Conservation (phyloP, 2,329 filamentous ascomycete genomes). For the Hyphodiscus sp. region DNA sequence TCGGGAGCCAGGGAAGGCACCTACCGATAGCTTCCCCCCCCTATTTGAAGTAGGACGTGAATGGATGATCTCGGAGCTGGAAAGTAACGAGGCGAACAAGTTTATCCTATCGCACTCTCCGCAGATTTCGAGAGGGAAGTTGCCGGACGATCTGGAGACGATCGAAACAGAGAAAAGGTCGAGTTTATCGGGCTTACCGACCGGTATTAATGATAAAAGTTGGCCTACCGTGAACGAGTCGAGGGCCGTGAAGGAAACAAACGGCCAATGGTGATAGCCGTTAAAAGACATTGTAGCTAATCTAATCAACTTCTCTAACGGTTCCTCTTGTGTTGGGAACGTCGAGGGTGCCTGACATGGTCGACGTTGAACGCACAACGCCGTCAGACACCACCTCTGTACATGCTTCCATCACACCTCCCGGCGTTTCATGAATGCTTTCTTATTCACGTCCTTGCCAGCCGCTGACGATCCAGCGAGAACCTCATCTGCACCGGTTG, state of each 20-base stretch:
- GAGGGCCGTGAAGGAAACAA: background rate
- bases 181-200: background rate
- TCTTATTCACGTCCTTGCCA: background rate
- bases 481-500: background rate
- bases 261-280: background rate
- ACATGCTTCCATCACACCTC: conserved; percentile 2
- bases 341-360: background rate
- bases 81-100: background rate
- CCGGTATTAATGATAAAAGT: background rate
- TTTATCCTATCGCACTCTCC: background rate
- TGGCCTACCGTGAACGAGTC: background rate
- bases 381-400: background rate
- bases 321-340: background rate
- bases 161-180: background rate
- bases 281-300: conserved; percentile 1
- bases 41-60: background rate
- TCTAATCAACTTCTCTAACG: conserved; percentile 4
- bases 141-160: background rate
- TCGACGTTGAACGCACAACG: background rate
- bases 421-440: conserved; percentile 1
- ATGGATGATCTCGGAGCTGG: background rate
- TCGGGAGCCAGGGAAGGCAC: background rate
- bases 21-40: background rate
- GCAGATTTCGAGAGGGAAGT: background rate
- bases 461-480: too few species aligned